Base-by-base conservation (phyloP, 2,329 filamentous ascomycete genomes). In the Diaporthe ampelina region DNA sequence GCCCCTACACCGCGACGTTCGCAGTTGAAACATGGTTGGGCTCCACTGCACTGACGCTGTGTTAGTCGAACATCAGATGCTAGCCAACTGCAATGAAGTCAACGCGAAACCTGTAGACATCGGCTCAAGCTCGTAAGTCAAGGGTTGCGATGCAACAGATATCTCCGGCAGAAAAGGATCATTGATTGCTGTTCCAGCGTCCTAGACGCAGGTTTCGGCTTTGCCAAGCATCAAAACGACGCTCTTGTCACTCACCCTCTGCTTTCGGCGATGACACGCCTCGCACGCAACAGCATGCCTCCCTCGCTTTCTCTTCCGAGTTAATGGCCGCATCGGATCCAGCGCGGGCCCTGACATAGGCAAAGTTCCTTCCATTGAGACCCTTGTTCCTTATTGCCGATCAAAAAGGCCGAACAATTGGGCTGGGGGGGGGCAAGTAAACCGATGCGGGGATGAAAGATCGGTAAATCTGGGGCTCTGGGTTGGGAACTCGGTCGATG, bases 241-340 rank as follows among this genome's bases (percentile, higher is more conserved):
- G 21, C n/a, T 48, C 26, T 17, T n/a, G 21, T 48, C 43, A 67
- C 73, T 70, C 54, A 75, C 76, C 70, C 72, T 74, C 67, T 77
- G 76, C n/a, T 77, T 77, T 69, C 75, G 70, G 43, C 76, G 65
- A 67, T 75, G 76, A 54, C 76, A 77, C 15, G 73, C 61, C 24
- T 69, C 65, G 63, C 75, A 77, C 8, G 71, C 73, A 7, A 40
- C 75, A 10, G 75, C 73, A 63, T 67, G 75, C 29, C 75, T 63
- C 19, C 73, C 75, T 65, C 75, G 74, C 56, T 70, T 75, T n/a
- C 58, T 76, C 48, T 63, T 74, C 17, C 79, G 65, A 79, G 76
- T 71, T 77, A 72, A 3, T 4, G 26, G 40, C 15, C 4, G 21
- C 15, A 6, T 29, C 40, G 4, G 8, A 32, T 21, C 19, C 24